A percentile compares a stretch with the other conserved stretches of the same genome.
phyloP scores from a whole-genome alignment of 306 rosid species.

The Bauhinia variegata region DNA sequence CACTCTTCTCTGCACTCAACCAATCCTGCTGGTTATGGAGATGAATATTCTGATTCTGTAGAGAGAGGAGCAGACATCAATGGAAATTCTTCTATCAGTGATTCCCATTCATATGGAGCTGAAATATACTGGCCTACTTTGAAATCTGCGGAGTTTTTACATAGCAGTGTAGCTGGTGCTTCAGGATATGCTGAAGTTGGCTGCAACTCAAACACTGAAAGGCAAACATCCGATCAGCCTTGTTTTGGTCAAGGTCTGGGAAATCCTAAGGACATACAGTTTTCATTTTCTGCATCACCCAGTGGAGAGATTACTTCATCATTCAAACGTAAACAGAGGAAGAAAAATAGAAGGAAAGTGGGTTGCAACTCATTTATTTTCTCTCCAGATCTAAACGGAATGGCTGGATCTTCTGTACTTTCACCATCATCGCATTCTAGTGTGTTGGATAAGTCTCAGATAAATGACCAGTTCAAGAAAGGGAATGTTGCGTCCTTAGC shows the following conservation, averaged over 20 bases:
- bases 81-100: slow-evolving; percentile 33
- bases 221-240: slow-evolving; percentile 40
- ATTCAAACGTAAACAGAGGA: slow-evolving; percentile 50
- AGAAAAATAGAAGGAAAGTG: slow-evolving; percentile 60
- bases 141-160: slow-evolving; percentile 41
- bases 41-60: slow-evolving; percentile 41
- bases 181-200: slow-evolving; percentile 43
- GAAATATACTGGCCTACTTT: slow-evolving; percentile 43
- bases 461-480: slow-evolving; percentile 43
- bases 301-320: slow-evolving; percentile 38
- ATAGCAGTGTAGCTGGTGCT: slow-evolving; percentile 37
- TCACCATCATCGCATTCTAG: slow-evolving; percentile 46
- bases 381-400: slow-evolving; percentile 53
- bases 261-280: slow-evolving; percentile 45
- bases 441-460: slow-evolving; percentile 42
- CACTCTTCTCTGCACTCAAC: slow-evolving; percentile 36
- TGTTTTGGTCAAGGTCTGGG: slow-evolving; percentile 43
- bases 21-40: slow-evolving; percentile 39
- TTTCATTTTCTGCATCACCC: slow-evolving; percentile 68
- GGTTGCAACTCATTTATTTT: slow-evolving; percentile 44
- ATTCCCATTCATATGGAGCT: slow-evolving; percentile 42
- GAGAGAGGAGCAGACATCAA: slow-evolving; percentile 31
- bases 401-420: slow-evolving; percentile 52
- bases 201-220: slow-evolving; percentile 41
- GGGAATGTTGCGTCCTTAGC: slow-evolving; percentile 40